These are phyloP conservation scores for Silene noctiflora DNA, from an alignment of 179 eudicot genomes.

Conservation along the genomic window DNA sequence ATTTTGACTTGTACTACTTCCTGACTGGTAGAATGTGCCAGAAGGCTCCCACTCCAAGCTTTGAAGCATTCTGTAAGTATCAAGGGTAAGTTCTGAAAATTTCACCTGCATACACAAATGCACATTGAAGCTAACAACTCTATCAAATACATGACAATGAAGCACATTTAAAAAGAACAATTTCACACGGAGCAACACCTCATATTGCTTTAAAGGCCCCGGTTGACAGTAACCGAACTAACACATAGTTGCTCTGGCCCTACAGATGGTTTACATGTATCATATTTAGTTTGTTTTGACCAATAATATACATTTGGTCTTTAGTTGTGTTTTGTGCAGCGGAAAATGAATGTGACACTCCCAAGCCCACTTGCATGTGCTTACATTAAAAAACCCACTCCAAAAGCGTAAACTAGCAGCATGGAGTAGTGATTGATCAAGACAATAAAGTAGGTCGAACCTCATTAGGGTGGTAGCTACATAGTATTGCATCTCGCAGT, in stretches of 20 bases:
- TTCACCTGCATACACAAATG: slow-evolving; percentile 52
- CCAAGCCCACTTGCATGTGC: no score
- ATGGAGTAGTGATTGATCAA: slow-evolving; percentile 3
- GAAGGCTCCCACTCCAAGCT: slow-evolving; percentile 95
- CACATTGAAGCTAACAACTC: not conserved
- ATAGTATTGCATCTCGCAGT: slow-evolving; percentile 70
- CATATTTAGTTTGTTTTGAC: no score
- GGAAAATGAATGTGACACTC: no score
- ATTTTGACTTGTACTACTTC: slow-evolving; percentile 47
- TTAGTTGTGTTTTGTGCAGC: no score
- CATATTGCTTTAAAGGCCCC: not conserved
- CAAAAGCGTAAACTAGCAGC: no score
- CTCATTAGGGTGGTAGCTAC: slow-evolving; percentile 88
- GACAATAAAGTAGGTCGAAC: slow-evolving; percentile 32
- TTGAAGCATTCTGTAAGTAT: slow-evolving; percentile 84
- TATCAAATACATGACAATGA: not conserved
- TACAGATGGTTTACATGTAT: no score
- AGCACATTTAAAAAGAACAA: not conserved
- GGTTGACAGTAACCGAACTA: slow-evolving; percentile 7
- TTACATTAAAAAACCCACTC: no score
- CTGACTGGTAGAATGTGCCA: slow-evolving; percentile 73
- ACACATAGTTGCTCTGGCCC: not conserved
- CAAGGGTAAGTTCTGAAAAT: slow-evolving; percentile 80
- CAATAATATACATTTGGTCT: no score
- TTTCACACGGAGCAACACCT: not conserved